These are phyloP conservation scores for Cruciata laevipes DNA, from an alignment of 257 asterid species.

Conservation along the genomic window DNA sequence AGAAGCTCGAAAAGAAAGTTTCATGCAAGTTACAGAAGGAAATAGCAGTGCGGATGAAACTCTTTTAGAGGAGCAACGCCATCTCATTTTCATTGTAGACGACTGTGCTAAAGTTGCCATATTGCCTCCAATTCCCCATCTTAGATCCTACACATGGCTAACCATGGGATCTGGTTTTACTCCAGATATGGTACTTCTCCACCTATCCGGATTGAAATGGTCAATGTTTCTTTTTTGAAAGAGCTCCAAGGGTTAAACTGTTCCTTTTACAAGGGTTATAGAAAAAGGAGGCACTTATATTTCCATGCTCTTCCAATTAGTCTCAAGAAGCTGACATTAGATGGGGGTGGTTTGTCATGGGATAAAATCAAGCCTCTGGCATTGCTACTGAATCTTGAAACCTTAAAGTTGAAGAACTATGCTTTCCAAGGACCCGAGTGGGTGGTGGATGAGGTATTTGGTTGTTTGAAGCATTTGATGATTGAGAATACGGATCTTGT, in stretches of 20 bases:
- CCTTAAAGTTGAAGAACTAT: slow-evolving; percentile 8
- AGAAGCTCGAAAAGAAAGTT: slow-evolving; percentile 29
- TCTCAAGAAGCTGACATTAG: neutral
- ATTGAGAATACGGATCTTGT: slow-evolving; percentile 2
- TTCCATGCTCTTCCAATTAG: neutral
- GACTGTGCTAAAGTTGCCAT: neutral
- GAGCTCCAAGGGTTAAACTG: neutral
- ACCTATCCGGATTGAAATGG: slow-evolving; percentile 19
- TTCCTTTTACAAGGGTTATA: neutral
- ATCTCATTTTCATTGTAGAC: slow-evolving; percentile 16
- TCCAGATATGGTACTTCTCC: neutral
- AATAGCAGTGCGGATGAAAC: neutral
- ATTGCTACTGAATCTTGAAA: slow-evolving; percentile 6
- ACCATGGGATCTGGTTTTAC: neutral
- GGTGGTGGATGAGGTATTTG: slow-evolving; percentile 1
- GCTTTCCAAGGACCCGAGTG: slow-evolving; percentile 13
- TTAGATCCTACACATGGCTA: neutral
- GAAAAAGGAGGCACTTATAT: neutral
- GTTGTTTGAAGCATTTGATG: neutral
- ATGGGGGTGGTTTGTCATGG: slow-evolving; percentile 11
- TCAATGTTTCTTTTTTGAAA: slow-evolving; percentile 1
- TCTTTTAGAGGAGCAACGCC: neutral
- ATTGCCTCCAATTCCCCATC: slow-evolving; percentile 16
- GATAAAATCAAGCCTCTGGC: slow-evolving; percentile 3
- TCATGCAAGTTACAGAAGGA: slow-evolving; percentile 18